These are phyloP conservation scores for Geotrichum citri-aurantii DNA, from an alignment of 1,139 yeast species.

Conservation along the genomic window DNA sequence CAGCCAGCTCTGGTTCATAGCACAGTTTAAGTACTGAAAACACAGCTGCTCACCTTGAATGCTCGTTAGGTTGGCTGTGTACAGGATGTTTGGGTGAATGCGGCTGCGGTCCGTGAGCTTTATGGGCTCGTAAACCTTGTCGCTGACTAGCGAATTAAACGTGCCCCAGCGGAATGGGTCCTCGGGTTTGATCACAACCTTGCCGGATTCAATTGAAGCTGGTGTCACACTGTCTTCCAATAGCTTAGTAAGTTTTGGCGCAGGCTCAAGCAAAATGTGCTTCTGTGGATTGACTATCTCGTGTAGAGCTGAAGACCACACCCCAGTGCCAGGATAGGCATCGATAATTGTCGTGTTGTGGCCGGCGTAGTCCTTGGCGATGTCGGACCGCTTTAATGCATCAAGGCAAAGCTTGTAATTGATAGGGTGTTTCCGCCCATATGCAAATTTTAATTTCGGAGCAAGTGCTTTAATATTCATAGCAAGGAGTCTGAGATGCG, in stretches of 20 bases:
- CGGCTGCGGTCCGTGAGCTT: conserved; percentile 37
- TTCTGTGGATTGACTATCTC: conserved; percentile 52
- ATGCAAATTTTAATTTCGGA: conserved; percentile 21
- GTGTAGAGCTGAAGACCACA: conserved; percentile 46
- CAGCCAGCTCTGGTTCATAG: conserved; percentile 68
- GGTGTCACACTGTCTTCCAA: conserved; percentile 15
- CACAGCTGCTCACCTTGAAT: conserved; percentile 60
- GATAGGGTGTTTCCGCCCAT: conserved; percentile 25
- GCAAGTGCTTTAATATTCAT: conserved; percentile 9
- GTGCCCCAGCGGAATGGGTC: conserved; percentile 68
- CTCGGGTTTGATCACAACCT: conserved; percentile 18
- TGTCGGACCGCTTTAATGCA: conserved; percentile 19
- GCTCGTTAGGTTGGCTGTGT: conserved; percentile 59
- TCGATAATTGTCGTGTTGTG: conserved; percentile 55
- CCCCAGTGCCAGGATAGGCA: conserved; percentile 51
- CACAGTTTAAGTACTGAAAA: conserved; percentile 72
- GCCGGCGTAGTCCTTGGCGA: conserved; percentile 35
- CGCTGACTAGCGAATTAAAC: conserved; percentile 42
- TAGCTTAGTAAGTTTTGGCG: conserved; percentile 28
- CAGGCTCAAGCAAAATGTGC: conserved; percentile 55
- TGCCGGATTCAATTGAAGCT: conserved; percentile 11
- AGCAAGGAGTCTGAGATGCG: not conserved
- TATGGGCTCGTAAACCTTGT: conserved; percentile 39
- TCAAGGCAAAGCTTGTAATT: conserved; percentile 22
- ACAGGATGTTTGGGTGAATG: conserved; percentile 57